Conservation (phyloP, 495 filamentous ascomycete species). For the Talaromyces borbonicus region DNA sequence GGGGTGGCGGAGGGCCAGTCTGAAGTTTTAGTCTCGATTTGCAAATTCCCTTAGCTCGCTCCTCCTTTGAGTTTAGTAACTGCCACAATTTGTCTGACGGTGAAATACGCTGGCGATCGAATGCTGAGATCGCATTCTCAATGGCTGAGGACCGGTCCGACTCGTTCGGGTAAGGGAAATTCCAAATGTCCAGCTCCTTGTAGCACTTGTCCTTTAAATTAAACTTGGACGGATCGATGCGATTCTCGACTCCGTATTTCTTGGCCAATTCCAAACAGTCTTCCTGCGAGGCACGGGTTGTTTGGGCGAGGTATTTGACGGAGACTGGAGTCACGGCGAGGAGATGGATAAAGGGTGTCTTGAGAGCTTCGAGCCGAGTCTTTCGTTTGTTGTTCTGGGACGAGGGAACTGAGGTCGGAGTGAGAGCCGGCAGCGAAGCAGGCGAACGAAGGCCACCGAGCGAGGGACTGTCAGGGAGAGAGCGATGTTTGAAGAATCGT, state of each 20-base stretch:
- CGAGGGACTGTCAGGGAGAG: slow-evolving; percentile 55
- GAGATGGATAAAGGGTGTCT: slow-evolving; percentile 59
- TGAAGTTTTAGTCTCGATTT: slow-evolving; percentile 63
- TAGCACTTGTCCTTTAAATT: slow-evolving; percentile 59
- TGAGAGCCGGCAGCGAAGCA: slow-evolving; percentile 23
- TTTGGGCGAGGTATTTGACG: slow-evolving; percentile 45
- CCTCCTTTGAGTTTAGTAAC: slow-evolving; percentile 58
- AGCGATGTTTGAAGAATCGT: slow-evolving; percentile 41
- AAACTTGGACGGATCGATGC: slow-evolving; percentile 53
- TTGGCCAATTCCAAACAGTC: slow-evolving; percentile 47
- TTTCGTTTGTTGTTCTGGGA: slow-evolving; percentile 43
- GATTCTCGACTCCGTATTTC: slow-evolving; percentile 48
- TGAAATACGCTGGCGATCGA: slow-evolving; percentile 68
- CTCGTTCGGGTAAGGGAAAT: slow-evolving; percentile 55
- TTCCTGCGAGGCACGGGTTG: slow-evolving; percentile 45
- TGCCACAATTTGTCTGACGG: slow-evolving; percentile 72
- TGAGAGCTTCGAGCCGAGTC: slow-evolving; percentile 43
- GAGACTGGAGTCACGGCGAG: slow-evolving; percentile 54
- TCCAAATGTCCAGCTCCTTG: slow-evolving; percentile 77
- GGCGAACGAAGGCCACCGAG: slow-evolving; percentile 41
- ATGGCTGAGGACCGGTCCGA: slow-evolving; percentile 71
- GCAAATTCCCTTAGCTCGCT: slow-evolving; percentile 70
- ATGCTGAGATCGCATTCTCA: slow-evolving; percentile 72
- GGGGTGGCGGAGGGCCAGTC: slow-evolving; percentile 46
- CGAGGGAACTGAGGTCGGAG: slow-evolving; percentile 38